phyloP scores from a whole-genome alignment of 768 basidiomycete species.

The Cubamyces sp. region DNA sequence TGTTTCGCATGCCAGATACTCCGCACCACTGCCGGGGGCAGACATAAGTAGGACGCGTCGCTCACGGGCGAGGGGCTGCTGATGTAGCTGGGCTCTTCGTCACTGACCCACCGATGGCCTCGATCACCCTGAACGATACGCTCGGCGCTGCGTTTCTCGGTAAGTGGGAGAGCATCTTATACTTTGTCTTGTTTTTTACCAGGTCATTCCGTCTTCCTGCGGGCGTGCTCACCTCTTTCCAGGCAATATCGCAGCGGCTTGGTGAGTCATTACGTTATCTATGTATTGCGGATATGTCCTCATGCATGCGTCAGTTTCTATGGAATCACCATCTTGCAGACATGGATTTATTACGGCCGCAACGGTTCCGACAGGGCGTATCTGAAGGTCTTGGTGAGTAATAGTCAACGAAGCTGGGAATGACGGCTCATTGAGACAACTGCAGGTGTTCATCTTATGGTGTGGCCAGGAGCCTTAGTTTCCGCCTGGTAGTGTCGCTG shows the following conservation, averaged over 20 bases:
- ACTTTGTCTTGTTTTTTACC: neutral
- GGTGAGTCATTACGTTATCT: neutral
- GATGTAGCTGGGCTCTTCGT: neutral
- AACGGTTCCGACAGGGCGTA: slow-evolving; percentile 9
- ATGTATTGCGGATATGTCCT: neutral
- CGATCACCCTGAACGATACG: slow-evolving; percentile 23
- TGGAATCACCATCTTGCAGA: slow-evolving; percentile 29
- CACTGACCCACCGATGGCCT: slow-evolving; percentile 4
- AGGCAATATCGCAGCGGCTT: slow-evolving; percentile 22
- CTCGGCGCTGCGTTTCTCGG: slow-evolving; percentile 27
- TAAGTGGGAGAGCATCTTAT: neutral
- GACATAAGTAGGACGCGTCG: slow-evolving; percentile 6
- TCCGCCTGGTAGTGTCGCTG: neutral
- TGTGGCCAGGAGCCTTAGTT: neutral
- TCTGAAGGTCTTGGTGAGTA: slow-evolving; percentile 20
- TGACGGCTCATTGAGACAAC: neutral
- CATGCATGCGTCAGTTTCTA: slow-evolving; percentile 23
- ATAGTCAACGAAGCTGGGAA: neutral
- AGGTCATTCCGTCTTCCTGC: too few species aligned
- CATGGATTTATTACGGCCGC: slow-evolving; percentile 25
- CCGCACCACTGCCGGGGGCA: neutral
- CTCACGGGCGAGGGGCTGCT: neutral
- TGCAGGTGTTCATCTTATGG: slow-evolving; percentile 27
- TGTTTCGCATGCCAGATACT: slow-evolving; percentile 3
- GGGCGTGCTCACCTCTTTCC: neutral